Conservation (phyloP, 495 filamentous ascomycete species). For the Cladorrhinum samala region DNA sequence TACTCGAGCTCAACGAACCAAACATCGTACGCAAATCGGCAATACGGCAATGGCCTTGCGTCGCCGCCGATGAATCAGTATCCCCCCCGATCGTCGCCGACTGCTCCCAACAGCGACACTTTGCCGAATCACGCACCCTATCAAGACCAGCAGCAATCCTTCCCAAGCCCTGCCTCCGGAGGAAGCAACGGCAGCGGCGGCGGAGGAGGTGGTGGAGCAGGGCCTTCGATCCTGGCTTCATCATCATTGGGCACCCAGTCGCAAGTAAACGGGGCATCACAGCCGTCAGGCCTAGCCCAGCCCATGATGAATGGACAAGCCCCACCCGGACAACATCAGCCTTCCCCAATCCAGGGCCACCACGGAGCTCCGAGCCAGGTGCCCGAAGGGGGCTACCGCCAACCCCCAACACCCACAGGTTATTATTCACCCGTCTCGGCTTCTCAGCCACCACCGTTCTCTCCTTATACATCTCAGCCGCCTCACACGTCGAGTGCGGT, state of each 20-base stretch:
- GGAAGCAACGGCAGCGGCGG: slow-evolving; percentile 14
- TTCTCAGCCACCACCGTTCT: no score
- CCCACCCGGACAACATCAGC: neutral
- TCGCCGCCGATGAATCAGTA: slow-evolving; percentile 12
- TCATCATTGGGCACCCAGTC: slow-evolving; percentile 24
- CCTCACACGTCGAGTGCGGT: no score
- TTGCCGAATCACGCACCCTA: slow-evolving; percentile 23
- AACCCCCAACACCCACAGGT: slow-evolving; percentile 50
- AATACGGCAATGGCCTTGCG: slow-evolving; percentile 18
- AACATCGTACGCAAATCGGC: slow-evolving; percentile 1
- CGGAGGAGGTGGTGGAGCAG: slow-evolving; percentile 7
- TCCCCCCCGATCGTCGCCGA: slow-evolving; percentile 33
- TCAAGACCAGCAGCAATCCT: slow-evolving; percentile 25
- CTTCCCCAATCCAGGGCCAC: no score
- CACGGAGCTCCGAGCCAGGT: no score
- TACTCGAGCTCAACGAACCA: slow-evolving; percentile 49
- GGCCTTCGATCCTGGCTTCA: neutral
- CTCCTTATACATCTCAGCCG: no score
- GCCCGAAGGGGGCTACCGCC: no score
- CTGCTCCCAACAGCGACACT: slow-evolving; percentile 26
- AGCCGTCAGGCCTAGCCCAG: slow-evolving; percentile 12
- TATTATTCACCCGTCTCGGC: no score
- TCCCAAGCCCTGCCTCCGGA: slow-evolving; percentile 29
- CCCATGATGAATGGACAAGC: slow-evolving; percentile 4
- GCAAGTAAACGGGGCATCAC: slow-evolving; percentile 10